A percentile compares a stretch with the other conserved stretches of the same genome.
phyloP scores from a whole-genome alignment of 1,284 basidiomycete species.

The Peniophora sp. region DNA sequence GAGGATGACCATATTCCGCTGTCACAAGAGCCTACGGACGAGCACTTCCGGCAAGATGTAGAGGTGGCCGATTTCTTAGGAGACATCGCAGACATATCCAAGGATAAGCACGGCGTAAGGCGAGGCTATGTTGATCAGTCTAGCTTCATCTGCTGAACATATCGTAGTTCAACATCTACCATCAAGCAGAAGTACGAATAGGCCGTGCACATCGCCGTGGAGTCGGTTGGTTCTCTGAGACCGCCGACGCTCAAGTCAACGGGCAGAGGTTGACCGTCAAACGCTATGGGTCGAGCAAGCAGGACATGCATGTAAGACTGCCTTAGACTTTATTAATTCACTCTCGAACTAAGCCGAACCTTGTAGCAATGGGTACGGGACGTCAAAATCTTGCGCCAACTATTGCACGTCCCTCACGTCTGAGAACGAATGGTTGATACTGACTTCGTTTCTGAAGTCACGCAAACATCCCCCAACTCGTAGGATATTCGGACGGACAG shows the following conservation, averaged over 20 bases:
- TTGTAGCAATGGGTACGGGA: slow-evolving; percentile 40
- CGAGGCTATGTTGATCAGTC: not conserved
- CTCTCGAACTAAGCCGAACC: not conserved
- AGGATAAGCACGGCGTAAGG: slow-evolving; percentile 29
- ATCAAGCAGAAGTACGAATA: slow-evolving; percentile 37
- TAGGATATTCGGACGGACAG: slow-evolving; percentile 41
- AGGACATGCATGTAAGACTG: slow-evolving; percentile 25
- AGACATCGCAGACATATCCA: not conserved
- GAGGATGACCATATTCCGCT: too few species aligned
- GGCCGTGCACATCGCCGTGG: slow-evolving; percentile 26
- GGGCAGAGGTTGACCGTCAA: slow-evolving; percentile 34
- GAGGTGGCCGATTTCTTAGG: slow-evolving; percentile 10
- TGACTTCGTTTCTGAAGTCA: slow-evolving; percentile 26
- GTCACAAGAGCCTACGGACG: too few species aligned
- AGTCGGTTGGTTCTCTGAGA: slow-evolving; percentile 40
- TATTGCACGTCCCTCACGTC: slow-evolving; percentile 30
- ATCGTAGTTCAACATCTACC: slow-evolving; percentile 38
- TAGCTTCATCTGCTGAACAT: not conserved
- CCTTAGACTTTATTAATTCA: not conserved
- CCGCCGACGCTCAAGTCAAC: slow-evolving; percentile 29
- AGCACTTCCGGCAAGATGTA: not conserved
- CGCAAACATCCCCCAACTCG: slow-evolving; percentile 44
- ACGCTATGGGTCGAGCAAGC: slow-evolving; percentile 27
- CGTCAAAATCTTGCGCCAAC: slow-evolving; percentile 39
- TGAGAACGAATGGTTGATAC: not conserved